phyloP scores from a whole-genome alignment of 768 basidiomycete genomes.

The Kwoniella europaea region DNA sequence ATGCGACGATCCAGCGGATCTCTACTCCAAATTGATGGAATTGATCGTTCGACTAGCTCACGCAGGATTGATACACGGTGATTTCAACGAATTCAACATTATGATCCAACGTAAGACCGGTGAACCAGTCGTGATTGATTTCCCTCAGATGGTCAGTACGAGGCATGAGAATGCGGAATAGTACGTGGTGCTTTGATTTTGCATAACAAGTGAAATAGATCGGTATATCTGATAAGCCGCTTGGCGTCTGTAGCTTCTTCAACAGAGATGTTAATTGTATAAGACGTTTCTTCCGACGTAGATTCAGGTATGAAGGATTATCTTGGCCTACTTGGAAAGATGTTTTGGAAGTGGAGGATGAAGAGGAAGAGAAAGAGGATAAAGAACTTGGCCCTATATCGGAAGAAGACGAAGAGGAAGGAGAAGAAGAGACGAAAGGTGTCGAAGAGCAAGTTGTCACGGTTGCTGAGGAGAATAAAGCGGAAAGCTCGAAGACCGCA shows the following conservation, averaged over 20 bases:
- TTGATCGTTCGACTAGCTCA: constrained; percentile 92
- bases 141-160: constrained; percentile 99
- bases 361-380: constrained; percentile 6
- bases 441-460: constrained; percentile 21
- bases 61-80: constrained; percentile 95
- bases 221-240: not conserved
- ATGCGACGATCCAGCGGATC: constrained; percentile 80
- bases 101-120: constrained; percentile 77
- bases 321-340: constrained; percentile 85
- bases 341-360: constrained; percentile 62
- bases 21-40: constrained; percentile 93
- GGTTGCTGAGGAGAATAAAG: constrained; percentile 15
- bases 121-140: constrained; percentile 92
- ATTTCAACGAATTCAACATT: constrained; percentile 99
- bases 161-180: constrained; percentile 96
- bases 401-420: constrained; percentile 20
- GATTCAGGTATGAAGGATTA: constrained; percentile 89
- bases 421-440: constrained; percentile 19
- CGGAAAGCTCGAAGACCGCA: constrained; percentile 15
- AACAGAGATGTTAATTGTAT: constrained; percentile 98
- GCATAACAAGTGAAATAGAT: not conserved
- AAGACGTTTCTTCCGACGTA: constrained; percentile 82
- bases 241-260: constrained; percentile 75
- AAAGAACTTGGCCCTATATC: constrained; percentile 20
- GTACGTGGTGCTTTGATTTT: constrained; percentile 61